Evolutionary conservation across 768 basidiomycete species (phyloP), one percentile per base, ranked within the genome.

Genomic region (Botryobasidium botryosum): DNA sequence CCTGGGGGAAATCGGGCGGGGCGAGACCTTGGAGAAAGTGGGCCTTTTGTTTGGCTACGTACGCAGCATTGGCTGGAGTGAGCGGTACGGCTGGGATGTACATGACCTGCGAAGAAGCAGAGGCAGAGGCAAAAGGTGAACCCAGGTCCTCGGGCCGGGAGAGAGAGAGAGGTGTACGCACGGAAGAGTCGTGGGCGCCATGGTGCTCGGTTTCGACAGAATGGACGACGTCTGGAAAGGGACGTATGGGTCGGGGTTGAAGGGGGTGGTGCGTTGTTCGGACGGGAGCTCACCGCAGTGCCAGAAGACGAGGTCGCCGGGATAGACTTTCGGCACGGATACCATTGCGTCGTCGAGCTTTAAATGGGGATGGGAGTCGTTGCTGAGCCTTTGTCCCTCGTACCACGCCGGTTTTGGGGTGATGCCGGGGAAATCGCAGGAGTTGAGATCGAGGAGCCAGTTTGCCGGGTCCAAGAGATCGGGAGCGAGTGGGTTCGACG

Each of bases 251-350:
- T 70, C 31, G 31, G 8, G 17, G 17, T 17, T 17, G 31, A 33
- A 33, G 17, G 17, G 31, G 17, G 31, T 17, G n/a, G n/a, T n/a
- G n/a, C n/a, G n/a, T n/a, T 13, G 20, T 37, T 20, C 1, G 35
- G n/a, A 25, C n/a, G 27, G 24, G 4, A 41, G 49, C 63, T 35
- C 43, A 69, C 50, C 72, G 46, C 75, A 77, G 51, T 80, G 78
- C 78, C 81, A 83, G 59, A 78, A 82, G 3, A 81, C 77, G 53
- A 77, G 73, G 54, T 85, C 82, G 2, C 83, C 83, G 0, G 81
- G 80, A 42, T 67, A 63, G 4, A 85, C 81, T 49, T 66, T 70
- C 1, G 81, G 81, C 6, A 80, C 64, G 23, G 59, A 57, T 37
- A 72, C 71, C 78, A 85, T 82, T 1, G 74, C 74, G 38, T 69